Evolutionary conservation across 176 grass and related monocot genomes (phyloP).

Genomic region (Alloteropsis semialata): DNA sequence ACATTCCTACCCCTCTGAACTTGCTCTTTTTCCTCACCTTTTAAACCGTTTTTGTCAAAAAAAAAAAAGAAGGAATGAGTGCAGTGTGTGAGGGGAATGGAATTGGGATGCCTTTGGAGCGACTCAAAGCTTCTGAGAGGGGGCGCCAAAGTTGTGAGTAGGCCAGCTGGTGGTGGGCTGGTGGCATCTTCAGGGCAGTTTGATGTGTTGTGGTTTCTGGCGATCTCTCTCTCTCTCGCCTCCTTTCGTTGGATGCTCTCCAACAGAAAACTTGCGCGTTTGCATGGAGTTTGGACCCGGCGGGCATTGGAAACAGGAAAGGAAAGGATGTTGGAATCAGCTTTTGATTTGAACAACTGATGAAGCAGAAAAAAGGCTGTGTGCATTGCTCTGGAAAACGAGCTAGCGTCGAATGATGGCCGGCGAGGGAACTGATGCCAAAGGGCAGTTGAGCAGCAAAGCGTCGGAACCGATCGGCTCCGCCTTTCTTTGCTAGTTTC

Average conservation of each 20-base stretch:
- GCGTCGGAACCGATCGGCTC: no score
- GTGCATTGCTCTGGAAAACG: neutral
- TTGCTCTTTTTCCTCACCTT: neutral
- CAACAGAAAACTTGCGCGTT: neutral
- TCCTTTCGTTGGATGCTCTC: neutral
- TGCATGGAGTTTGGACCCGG: neutral
- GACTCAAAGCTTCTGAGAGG: constrained; percentile 42
- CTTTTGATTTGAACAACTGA: neutral
- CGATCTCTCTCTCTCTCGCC: neutral
- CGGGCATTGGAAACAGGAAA: constrained; percentile 2
- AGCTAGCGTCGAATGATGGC: neutral
- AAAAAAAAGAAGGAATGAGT: neutral
- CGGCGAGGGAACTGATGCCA: constrained; percentile 15
- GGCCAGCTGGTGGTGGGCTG: constrained; percentile 41
- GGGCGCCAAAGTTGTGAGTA: neutral
- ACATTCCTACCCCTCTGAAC: no score
- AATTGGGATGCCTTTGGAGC: constrained; percentile 30
- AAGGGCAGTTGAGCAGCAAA: neutral
- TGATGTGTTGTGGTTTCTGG: neutral
- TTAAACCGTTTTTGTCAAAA: neutral
- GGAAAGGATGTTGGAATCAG: neutral
- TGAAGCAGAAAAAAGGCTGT: neutral
- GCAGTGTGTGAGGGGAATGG: constrained; percentile 32
- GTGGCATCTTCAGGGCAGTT: constrained; percentile 12
- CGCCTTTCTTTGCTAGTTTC: neutral